These are phyloP conservation scores for Xerocomellus intermedius DNA, from an alignment of 768 basidiomycete species.

Conservation along the genomic window DNA sequence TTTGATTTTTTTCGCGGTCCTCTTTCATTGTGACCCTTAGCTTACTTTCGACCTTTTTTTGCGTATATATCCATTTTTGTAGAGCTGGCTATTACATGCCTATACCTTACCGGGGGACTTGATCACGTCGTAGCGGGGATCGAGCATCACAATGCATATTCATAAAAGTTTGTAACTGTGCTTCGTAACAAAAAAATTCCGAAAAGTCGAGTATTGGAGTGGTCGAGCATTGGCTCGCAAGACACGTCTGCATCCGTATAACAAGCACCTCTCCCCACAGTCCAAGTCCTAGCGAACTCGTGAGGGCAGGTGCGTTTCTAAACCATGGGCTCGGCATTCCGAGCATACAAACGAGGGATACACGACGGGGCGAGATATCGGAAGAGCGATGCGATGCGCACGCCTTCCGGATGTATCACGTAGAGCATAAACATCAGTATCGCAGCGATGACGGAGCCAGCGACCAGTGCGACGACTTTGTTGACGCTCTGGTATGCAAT, in stretches of 20 bases:
- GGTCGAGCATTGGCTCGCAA: neutral
- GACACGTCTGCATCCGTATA: too few relatives aligned
- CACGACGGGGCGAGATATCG: slow-evolving; percentile 1
- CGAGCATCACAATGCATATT: neutral
- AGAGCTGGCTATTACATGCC: neutral
- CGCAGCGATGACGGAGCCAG: slow-evolving; percentile 4
- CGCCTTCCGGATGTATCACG: slow-evolving; percentile 15
- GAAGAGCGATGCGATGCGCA: neutral
- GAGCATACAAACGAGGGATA: slow-evolving; percentile 3
- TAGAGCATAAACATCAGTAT: slow-evolving; percentile 8
- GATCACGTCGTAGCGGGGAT: neutral
- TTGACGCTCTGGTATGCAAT: slow-evolving; percentile 8
- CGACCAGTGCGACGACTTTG: slow-evolving; percentile 9
- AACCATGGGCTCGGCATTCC: slow-evolving; percentile 10
- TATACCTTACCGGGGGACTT: neutral
- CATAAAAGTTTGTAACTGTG: neutral
- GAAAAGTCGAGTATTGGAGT: neutral
- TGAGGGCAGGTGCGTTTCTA: neutral
- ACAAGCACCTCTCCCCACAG: too few relatives aligned
- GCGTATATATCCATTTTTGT: slow-evolving; percentile 22
- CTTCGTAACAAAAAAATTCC: too few relatives aligned
- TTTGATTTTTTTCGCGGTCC: slow-evolving; percentile 17
- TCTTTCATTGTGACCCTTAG: slow-evolving; percentile 9
- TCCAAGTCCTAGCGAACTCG: too few relatives aligned
- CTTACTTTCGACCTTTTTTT: slow-evolving; percentile 31